These are phyloP conservation scores for Corylus avellana DNA, from an alignment of 306 rosid species.

Conservation along the genomic window DNA sequence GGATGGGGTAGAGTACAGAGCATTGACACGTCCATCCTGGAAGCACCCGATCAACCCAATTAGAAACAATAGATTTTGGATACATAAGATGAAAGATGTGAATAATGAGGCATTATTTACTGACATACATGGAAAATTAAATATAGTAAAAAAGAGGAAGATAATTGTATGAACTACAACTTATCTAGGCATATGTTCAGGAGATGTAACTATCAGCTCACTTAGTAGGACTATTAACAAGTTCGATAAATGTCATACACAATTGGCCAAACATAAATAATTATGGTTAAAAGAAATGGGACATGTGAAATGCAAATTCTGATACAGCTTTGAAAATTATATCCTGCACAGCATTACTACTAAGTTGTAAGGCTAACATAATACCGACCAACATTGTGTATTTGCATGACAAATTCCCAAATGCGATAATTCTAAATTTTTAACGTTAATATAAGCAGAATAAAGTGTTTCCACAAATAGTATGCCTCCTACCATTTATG, in stretches of 20 bases:
- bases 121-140: background rate
- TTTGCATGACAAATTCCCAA: background rate
- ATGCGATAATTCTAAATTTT: background rate
- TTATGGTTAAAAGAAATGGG: background rate
- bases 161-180: background rate
- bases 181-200: background rate
- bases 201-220: background rate
- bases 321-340: background rate
- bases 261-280: background rate
- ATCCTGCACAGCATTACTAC: background rate
- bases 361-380: background rate
- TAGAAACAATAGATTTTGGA: background rate
- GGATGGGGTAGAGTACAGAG: conserved; percentile 85
- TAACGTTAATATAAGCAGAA: background rate
- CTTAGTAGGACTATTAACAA: background rate
- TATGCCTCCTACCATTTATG: background rate
- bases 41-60: background rate
- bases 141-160: background rate
- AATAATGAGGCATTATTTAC: background rate
- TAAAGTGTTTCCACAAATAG: background rate
- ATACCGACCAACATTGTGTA: background rate
- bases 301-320: background rate
- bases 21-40: conserved; percentile 89
- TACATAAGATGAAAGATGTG: background rate
- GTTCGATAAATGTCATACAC: background rate